These are phyloP conservation scores for Paramecium primaurelia DNA, from an alignment of 73 alveolate species.

Conservation along the genomic window DNA sequence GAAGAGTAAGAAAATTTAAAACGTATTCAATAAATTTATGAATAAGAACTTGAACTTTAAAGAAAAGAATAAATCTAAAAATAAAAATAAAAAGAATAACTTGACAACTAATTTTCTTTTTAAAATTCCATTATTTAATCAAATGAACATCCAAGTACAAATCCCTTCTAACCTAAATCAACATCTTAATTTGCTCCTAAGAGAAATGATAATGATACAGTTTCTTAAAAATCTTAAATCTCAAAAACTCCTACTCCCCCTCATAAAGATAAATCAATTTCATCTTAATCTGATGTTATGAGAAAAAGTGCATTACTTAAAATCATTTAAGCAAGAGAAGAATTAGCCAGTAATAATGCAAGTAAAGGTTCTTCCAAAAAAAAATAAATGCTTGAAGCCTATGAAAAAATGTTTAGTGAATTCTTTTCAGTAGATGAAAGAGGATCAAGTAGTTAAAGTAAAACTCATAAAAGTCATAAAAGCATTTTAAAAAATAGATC, in stretches of 20 bases:
- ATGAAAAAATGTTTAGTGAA: slow-evolving; percentile 49
- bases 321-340: background rate
- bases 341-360: slow-evolving; percentile 31
- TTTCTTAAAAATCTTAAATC: slow-evolving; percentile 18
- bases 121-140: background rate
- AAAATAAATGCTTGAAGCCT: background rate
- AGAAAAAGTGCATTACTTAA: background rate
- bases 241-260: background rate
- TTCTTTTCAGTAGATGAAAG: background rate
- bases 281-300: background rate
- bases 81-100: background rate
- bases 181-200: slow-evolving; percentile 38
- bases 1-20: background rate
- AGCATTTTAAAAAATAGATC: slow-evolving; percentile 22
- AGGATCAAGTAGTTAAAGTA: background rate
- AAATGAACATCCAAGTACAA: background rate
- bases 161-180: slow-evolving; percentile 32
- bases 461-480: background rate
- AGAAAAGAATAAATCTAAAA: background rate
- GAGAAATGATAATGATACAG: slow-evolving; percentile 29
- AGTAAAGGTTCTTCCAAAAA: background rate
- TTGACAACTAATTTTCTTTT: background rate
- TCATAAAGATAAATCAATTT: background rate
- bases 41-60: background rate
- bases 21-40: background rate